These are phyloP conservation scores for Lepidium aucheri DNA, from an alignment of 345 rosid genomes.

Conservation along the genomic window DNA sequence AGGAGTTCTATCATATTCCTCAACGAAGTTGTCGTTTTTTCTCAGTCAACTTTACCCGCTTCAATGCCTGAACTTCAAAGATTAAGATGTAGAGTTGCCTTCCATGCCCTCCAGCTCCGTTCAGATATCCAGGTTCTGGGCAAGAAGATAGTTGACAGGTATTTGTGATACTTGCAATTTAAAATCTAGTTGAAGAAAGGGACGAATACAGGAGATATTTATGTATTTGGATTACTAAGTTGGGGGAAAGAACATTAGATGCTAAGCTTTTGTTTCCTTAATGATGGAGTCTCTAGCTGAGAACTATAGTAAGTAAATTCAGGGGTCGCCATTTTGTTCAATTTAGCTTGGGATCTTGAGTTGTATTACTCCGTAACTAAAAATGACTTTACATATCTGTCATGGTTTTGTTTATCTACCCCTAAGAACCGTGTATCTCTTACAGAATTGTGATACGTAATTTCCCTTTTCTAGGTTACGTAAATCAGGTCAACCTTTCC, in stretches of 20 bases:
- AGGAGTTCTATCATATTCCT: neutral
- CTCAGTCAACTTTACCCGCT: constrained; percentile 73
- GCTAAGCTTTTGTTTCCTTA: neutral
- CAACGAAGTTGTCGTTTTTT: constrained; percentile 20
- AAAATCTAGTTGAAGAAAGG: neutral
- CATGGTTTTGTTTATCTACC: neutral
- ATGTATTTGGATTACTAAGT: neutral
- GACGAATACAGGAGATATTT: neutral
- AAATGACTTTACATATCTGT: neutral
- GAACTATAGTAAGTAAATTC: neutral
- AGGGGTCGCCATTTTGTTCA: neutral
- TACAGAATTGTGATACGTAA: constrained; percentile 9
- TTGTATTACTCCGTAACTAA: neutral
- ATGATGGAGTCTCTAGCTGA: neutral
- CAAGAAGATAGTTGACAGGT: constrained; percentile 82
- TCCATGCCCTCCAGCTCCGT: constrained; percentile 93
- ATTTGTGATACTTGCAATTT: constrained; percentile 2
- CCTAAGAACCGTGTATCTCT: neutral
- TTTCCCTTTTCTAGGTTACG: constrained; percentile 49
- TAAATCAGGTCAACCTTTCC: constrained; percentile 67
- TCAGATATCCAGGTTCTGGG: constrained; percentile 74
- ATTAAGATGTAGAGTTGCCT: constrained; percentile 94
- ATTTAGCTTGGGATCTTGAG: neutral
- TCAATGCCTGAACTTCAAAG: constrained; percentile 84
- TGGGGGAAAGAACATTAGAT: neutral